These are phyloP conservation scores for Angomonas deanei DNA, from an alignment of 208 protist species.

Conservation along the genomic window DNA sequence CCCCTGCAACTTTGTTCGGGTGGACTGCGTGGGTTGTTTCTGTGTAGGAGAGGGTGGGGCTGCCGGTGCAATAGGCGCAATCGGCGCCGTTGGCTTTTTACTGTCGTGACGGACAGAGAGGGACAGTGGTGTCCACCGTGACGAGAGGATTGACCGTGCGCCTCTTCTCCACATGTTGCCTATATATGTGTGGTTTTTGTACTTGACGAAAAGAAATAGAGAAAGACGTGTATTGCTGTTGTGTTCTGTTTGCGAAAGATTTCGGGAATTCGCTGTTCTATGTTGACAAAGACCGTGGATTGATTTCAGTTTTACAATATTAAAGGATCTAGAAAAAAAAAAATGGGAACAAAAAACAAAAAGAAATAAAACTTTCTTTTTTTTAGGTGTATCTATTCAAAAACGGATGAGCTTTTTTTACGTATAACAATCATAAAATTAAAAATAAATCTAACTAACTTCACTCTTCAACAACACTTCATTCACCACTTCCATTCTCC, in stretches of 20 bases:
- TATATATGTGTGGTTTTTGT: too few relatives aligned
- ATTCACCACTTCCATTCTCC: constrained; percentile 5
- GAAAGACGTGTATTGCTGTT: too few relatives aligned
- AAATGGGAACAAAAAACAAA: too few relatives aligned
- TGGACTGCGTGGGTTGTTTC: background rate
- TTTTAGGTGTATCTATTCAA: background rate
- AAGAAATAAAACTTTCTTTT: constrained; percentile 6
- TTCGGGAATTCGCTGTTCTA: too few relatives aligned
- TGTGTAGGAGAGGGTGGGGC: background rate
- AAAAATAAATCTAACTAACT: background rate
- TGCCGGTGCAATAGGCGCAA: background rate
- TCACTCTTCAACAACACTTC: background rate
- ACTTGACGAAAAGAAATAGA: too few relatives aligned
- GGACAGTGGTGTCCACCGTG: too few relatives aligned
- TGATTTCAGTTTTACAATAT: constrained; percentile 3
- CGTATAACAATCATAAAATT: background rate
- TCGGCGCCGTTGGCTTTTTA: too few relatives aligned
- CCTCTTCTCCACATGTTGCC: too few relatives aligned
- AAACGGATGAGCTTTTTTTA: background rate
- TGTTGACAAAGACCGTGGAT: too few relatives aligned
- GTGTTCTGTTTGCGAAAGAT: too few relatives aligned
- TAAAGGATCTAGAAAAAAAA: constrained; percentile 7
- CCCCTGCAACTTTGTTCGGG: background rate
- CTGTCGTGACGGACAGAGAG: too few relatives aligned
- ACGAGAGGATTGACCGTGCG: too few relatives aligned